Conservation (phyloP, 176 grass and related monocot species). For the Lolium multiflorum region DNA sequence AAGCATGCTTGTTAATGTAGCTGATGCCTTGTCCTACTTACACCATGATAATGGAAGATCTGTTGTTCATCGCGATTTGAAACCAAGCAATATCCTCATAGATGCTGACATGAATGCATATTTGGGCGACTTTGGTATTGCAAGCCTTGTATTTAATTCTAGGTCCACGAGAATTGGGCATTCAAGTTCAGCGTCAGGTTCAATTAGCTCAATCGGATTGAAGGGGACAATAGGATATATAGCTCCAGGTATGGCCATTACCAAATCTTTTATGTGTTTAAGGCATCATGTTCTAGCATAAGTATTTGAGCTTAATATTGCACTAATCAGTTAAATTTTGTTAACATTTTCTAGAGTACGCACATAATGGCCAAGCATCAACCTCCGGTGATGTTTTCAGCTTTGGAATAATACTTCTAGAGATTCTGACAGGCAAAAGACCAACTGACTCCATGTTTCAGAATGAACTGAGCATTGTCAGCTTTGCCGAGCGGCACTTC, state of each 20-base stretch:
- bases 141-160: conserved; percentile 27
- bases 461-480: background rate
- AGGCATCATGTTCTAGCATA: background rate
- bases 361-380: background rate
- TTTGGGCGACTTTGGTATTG: conserved; percentile 63
- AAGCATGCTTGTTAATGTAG: conserved; percentile 41
- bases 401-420: conserved; percentile 2
- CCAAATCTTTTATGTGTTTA: background rate
- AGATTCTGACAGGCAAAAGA: background rate
- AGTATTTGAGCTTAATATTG: background rate
- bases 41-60: conserved; percentile 32
- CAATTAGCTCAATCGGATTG: background rate
- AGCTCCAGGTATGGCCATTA: conserved; percentile 49
- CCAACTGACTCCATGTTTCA: background rate
- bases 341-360: background rate
- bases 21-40: conserved; percentile 55
- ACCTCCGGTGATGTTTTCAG: background rate
- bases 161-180: background rate
- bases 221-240: conserved; percentile 65
- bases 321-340: background rate
- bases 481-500: background rate
- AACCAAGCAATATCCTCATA: conserved; percentile 51
- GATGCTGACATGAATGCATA: conserved; percentile 54
- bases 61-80: conserved; percentile 55
- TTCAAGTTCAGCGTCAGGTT: background rate